phyloP scores from a whole-genome alignment of 1,284 basidiomycete species.

The Takashimella koratensis region DNA sequence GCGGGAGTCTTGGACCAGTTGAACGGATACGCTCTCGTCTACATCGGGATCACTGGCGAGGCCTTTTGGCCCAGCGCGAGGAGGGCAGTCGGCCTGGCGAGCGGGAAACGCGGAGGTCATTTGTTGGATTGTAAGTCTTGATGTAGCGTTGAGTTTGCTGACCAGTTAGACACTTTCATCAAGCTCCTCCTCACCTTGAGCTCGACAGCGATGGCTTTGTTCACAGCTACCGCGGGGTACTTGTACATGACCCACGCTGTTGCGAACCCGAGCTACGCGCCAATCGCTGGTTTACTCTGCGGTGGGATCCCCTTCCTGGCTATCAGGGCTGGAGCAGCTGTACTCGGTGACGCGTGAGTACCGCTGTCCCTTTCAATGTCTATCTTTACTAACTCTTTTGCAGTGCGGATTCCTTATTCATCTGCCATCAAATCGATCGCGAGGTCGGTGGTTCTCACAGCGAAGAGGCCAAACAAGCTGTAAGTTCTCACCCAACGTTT shows the following conservation, averaged over 20 bases:
- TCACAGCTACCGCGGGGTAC: constrained; percentile 77
- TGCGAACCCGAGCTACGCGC: constrained; percentile 68
- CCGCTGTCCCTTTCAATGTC: no score
- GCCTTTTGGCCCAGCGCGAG: constrained; percentile 74
- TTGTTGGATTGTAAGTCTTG: constrained; percentile 45
- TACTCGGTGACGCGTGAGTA: constrained; percentile 71
- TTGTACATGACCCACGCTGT: constrained; percentile 82
- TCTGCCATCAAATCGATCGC: constrained; percentile 84
- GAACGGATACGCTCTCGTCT: constrained; percentile 77
- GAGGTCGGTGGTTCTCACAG: constrained; percentile 62
- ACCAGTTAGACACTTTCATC: constrained; percentile 57
- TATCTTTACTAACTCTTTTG: constrained; percentile 2
- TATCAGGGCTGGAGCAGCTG: constrained; percentile 73
- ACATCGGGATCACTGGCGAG: constrained; percentile 80
- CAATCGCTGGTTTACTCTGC: constrained; percentile 70
- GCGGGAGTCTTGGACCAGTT: constrained; percentile 67
- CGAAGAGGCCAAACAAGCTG: constrained; percentile 65
- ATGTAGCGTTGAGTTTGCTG: not conserved
- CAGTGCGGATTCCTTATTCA: constrained; percentile 70
- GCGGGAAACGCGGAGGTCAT: constrained; percentile 41
- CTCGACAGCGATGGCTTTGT: constrained; percentile 69
- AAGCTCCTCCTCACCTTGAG: constrained; percentile 61
- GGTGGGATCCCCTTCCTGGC: constrained; percentile 76
- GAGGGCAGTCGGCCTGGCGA: constrained; percentile 55
- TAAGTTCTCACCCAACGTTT: constrained; percentile 55